Evolutionary conservation across 2,329 filamentous ascomycete genomes (phyloP).

Genomic region (Magnaporthiopsis poae): DNA sequence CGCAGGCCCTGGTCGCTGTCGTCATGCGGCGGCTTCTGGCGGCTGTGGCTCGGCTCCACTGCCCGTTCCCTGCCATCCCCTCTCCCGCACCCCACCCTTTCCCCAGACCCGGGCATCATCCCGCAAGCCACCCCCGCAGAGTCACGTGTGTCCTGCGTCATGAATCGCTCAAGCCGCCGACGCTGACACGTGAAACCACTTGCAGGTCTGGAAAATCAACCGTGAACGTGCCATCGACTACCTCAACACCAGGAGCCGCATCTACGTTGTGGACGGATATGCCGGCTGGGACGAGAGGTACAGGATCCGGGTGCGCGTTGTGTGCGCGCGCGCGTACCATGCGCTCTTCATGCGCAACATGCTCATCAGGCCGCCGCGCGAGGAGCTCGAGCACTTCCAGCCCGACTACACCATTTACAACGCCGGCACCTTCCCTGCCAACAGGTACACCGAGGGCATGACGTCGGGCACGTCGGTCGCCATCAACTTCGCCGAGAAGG

Average conservation of each 20-base stretch:
- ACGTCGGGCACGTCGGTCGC: slow-evolving; percentile 95
- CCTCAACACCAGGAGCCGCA: slow-evolving; percentile 95
- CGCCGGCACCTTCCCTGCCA: slow-evolving; percentile 93
- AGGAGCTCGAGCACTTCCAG: slow-evolving; percentile 95
- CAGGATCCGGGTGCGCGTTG: slow-evolving; percentile 90
- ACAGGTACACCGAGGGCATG: slow-evolving; percentile 96
- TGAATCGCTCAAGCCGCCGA: not conserved
- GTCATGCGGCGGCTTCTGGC: slow-evolving; percentile 10
- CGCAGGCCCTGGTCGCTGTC: slow-evolving; percentile 10
- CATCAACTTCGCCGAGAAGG: slow-evolving; percentile 98
- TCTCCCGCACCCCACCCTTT: not conserved
- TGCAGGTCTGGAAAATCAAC: slow-evolving; percentile 98
- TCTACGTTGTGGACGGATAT: slow-evolving; percentile 96
- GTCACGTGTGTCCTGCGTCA: not conserved
- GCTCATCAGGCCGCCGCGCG: slow-evolving; percentile 85
- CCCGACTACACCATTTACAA: slow-evolving; percentile 99
- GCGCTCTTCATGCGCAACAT: slow-evolving; percentile 99
- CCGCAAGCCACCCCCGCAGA: not conserved
- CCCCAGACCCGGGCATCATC: not conserved
- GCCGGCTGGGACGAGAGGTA: slow-evolving; percentile 99
- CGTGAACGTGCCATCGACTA: slow-evolving; percentile 97
- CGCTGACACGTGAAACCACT: slow-evolving; percentile 7
- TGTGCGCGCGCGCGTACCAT: slow-evolving; percentile 98
- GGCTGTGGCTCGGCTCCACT: slow-evolving; percentile 3
- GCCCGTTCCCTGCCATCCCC: slow-evolving; percentile 8